Conservation (phyloP, 1,139 yeast genomes). For the Kazachstania sp. region DNA sequence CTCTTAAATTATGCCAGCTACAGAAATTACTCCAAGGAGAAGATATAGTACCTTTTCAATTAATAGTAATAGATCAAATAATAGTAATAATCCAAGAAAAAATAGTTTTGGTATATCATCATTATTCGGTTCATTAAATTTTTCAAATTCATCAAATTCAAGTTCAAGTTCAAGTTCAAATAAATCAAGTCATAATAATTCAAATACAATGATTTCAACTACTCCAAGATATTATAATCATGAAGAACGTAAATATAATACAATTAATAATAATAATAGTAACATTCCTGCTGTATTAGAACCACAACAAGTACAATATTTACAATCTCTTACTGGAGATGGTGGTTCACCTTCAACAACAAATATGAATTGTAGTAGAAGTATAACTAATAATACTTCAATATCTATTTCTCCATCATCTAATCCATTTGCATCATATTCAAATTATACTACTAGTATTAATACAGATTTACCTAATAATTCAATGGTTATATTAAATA, state of each 20-base stretch:
- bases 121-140: background rate
- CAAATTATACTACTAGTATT: slow-evolving; percentile 1
- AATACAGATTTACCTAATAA: background rate
- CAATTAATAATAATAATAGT: slow-evolving; percentile 2
- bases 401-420: background rate
- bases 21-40: slow-evolving; percentile 1
- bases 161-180: background rate
- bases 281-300: slow-evolving; percentile 2
- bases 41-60: slow-evolving; percentile 1
- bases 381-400: background rate
- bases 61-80: background rate
- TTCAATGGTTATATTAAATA: background rate
- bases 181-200: background rate
- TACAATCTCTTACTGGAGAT: background rate
- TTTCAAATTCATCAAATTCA: background rate
- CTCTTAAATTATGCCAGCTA: background rate
- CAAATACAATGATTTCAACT: background rate
- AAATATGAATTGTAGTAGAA: background rate
- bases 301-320: slow-evolving; percentile 1
- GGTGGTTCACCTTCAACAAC: too few relatives aligned
- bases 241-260: background rate
- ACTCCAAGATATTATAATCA: background rate
- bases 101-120: background rate
- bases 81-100: background rate
- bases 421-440: slow-evolving; percentile 1